These are phyloP conservation scores for Ophiocordyceps polyrhachis-furcata DNA, from an alignment of 2,329 filamentous ascomycete species.

Conservation along the genomic window DNA sequence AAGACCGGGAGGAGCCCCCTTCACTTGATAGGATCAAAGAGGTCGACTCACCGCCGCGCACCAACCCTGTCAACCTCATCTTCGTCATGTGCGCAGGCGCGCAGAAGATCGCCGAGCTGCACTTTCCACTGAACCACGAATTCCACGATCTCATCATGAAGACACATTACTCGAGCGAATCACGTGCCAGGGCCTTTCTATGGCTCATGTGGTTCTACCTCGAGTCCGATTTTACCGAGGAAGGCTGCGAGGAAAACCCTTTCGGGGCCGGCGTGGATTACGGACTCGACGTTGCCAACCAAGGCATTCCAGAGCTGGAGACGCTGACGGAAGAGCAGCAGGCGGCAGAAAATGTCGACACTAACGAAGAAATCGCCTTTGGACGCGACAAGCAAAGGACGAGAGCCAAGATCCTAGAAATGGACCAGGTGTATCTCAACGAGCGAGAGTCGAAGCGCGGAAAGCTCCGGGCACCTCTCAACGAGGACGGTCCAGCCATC, in stretches of 20 bases:
- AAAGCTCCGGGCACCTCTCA: conserved; percentile 18
- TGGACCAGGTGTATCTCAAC: conserved; percentile 51
- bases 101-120: conserved; percentile 76
- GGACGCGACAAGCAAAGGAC: conserved; percentile 57
- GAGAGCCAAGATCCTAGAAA: conserved; percentile 54
- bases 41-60: conserved; percentile 44
- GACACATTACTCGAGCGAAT: conserved; percentile 60
- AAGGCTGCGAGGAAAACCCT: conserved; percentile 76
- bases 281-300: conserved; percentile 42
- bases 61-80: conserved; percentile 92
- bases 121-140: conserved; percentile 70
- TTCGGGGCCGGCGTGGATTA: conserved; percentile 61
- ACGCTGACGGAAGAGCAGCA: conserved; percentile 48
- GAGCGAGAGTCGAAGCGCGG: conserved; percentile 41
- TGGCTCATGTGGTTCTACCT: conserved; percentile 99
- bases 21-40: conserved; percentile 68
- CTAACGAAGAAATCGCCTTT: conserved; percentile 48
- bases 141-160: conserved; percentile 97
- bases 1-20: conserved; percentile 69
- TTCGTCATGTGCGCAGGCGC: conserved; percentile 86
- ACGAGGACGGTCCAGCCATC: conserved; percentile 37
- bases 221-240: conserved; percentile 81
- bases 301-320: conserved; percentile 49
- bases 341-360: conserved; percentile 55
- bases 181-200: conserved; percentile 71